A percentile compares a stretch with the other conserved stretches of the same genome.
These are phyloP conservation scores for Arachnomyces sp. DNA, from an alignment of 2,329 filamentous ascomycete genomes.

Conservation along the genomic window DNA sequence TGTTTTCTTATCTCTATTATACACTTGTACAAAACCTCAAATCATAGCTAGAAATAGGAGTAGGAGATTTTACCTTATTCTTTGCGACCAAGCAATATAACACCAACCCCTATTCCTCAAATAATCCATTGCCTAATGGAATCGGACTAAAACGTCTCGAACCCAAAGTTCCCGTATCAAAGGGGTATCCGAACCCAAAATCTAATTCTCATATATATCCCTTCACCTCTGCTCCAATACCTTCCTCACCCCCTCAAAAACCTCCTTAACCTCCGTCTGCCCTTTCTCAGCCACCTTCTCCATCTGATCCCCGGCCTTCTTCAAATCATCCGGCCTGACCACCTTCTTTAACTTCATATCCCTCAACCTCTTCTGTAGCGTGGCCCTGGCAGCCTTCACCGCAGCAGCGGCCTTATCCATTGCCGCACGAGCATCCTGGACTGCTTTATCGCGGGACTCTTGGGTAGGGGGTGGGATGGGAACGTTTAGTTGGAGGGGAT, in stretches of 20 bases:
- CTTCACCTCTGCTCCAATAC: conserved; percentile 26
- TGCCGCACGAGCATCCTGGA: conserved; percentile 32
- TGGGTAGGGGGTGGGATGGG: conserved; percentile 40
- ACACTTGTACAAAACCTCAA: not conserved
- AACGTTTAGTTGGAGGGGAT: conserved; percentile 37
- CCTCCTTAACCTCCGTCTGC: conserved; percentile 38
- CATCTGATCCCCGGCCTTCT: conserved; percentile 40
- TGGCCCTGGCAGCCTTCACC: conserved; percentile 35
- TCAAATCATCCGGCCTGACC: conserved; percentile 37
- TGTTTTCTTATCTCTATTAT: not conserved
- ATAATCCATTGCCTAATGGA: too few species aligned
- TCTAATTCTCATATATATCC: conserved; percentile 1
- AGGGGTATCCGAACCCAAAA: not conserved
- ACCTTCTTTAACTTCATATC: conserved; percentile 36
- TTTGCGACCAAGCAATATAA: not conserved
- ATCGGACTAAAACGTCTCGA: too few species aligned
- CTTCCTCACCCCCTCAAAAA: conserved; percentile 36
- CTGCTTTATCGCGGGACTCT: conserved; percentile 36
- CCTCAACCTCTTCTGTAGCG: conserved; percentile 38
- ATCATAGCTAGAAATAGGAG: too few species aligned
- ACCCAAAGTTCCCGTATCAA: too few species aligned
- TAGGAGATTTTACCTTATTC: too few species aligned
- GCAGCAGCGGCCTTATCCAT: conserved; percentile 34
- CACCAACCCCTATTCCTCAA: not conserved
- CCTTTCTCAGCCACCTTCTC: conserved; percentile 40